Evolutionary conservation across 192 early-diverging fungal species (phyloP), one percentile per base, ranked within the genome.

Genomic region (Martensiomyces pterosporus): DNA sequence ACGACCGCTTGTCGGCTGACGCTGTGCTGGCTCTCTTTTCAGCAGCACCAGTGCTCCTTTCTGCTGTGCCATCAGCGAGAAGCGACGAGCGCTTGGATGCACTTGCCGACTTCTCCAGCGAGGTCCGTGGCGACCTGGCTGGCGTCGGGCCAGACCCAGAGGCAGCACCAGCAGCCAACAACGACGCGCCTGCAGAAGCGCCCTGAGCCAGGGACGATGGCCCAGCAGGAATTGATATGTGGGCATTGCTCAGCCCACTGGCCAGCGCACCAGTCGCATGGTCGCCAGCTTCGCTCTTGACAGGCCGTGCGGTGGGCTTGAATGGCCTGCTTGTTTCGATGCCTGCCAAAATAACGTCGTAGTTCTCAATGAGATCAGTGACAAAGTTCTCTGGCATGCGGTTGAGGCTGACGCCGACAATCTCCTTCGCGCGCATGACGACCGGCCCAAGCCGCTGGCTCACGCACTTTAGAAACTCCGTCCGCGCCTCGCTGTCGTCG

Each of bases 371-470:
- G 24, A 73, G 62, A 35, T 65, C 58, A 0, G 53, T 29, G 3
- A 47, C 62, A 43, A 73, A 60, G 3, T 21, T 37, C 69, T 73
- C 62, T 13, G 57, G 69, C 14, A 73, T 47, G 2, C 69, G 55
- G 50, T 56, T 60, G 10, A 58, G 52, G 23, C 56, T 55, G 14
- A 65, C 58, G 8, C 69, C 58, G 8, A 65, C 55, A 15, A 63
- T 60, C 12, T 73, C 69, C 15, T 47, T 55, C 17, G 55, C 62
- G n/a, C 75, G 75, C 47, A 77, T 43, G 24, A 77, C 53, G 5
- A 67, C 60, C 17, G 75, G 68, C 7, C 75, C 75, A 23, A 77
- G 46, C 13, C 68, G 55, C 43, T 44, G 52, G 22, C 55, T 49
- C 22, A 77, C 44, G 1, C 44, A 49, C 19, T 47, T 51, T 4